A percentile compares a stretch with the other conserved stretches of the same genome.
Evolutionary conservation across 495 filamentous ascomycete species (phyloP).

Genomic region (Penicillium macrosclerotiorum): DNA sequence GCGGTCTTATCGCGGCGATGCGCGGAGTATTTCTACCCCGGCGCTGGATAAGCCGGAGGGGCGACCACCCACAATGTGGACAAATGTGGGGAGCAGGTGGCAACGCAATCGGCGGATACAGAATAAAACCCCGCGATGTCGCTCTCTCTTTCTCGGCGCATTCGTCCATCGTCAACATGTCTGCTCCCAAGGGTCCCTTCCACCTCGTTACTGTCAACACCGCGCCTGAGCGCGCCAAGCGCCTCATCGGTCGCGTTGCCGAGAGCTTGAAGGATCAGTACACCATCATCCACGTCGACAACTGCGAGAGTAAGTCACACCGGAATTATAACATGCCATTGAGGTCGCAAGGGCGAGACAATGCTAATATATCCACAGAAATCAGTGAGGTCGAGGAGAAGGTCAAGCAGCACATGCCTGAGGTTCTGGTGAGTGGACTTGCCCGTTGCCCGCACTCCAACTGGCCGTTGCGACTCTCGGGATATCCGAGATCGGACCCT

Average conservation of each 20-base stretch:
- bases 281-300: slow-evolving; percentile 57
- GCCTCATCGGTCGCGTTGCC: slow-evolving; percentile 56
- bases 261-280: slow-evolving; percentile 59
- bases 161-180: slow-evolving; percentile 26
- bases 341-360: too few species aligned
- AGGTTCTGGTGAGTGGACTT: slow-evolving; percentile 45
- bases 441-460: neutral
- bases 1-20: slow-evolving; percentile 11
- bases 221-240: slow-evolving; percentile 61
- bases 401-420: slow-evolving; percentile 47
- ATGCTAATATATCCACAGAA: slow-evolving; percentile 24
- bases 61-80: slow-evolving; percentile 18
- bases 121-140: slow-evolving; percentile 20
- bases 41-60: slow-evolving; percentile 16
- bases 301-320: slow-evolving; percentile 57
- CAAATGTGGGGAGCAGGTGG: slow-evolving; percentile 21
- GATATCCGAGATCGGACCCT: slow-evolving; percentile 8
- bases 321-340: too few species aligned
- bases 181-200: slow-evolving; percentile 56
- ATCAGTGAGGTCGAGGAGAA: slow-evolving; percentile 53
- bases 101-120: slow-evolving; percentile 5
- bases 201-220: slow-evolving; percentile 68
- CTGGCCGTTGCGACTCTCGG: slow-evolving; percentile 1
- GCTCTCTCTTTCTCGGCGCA: neutral
- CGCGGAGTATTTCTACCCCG: slow-evolving; percentile 27